These are phyloP conservation scores for Dryas octopetala DNA, from an alignment of 306 rosid species.

Conservation along the genomic window DNA sequence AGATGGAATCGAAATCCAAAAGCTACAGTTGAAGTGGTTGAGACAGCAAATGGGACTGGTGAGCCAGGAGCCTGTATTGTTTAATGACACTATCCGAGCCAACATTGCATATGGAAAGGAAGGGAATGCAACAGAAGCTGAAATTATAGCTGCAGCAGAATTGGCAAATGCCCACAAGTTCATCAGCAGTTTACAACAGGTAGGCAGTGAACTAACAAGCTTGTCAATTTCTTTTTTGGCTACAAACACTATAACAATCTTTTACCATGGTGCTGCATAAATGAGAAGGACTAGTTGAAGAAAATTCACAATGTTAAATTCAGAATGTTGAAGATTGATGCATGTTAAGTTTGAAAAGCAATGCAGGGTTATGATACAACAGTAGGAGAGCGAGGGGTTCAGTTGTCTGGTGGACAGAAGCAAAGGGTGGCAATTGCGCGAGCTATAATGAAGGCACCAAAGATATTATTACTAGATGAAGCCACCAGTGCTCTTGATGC, in stretches of 20 bases:
- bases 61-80: slow-evolving; percentile 63
- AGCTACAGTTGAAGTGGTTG: slow-evolving; percentile 54
- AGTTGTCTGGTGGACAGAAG: slow-evolving; percentile 65
- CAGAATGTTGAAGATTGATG: not conserved
- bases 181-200: slow-evolving; percentile 67
- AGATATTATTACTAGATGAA: slow-evolving; percentile 61
- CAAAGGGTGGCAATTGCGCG: slow-evolving; percentile 71
- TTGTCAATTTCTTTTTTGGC: not conserved
- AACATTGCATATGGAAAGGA: slow-evolving; percentile 70
- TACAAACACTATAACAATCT: not conserved
- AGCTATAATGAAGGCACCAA: slow-evolving; percentile 62
- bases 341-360: not conserved
- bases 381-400: slow-evolving; percentile 62
- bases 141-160: slow-evolving; percentile 58
- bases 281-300: not conserved
- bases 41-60: slow-evolving; percentile 72
- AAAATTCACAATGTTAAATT: not conserved
- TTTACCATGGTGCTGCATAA: not conserved
- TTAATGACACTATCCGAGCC: slow-evolving; percentile 57
- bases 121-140: slow-evolving; percentile 58
- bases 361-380: slow-evolving; percentile 57
- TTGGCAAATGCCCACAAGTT: slow-evolving; percentile 61
- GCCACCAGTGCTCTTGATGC: slow-evolving; percentile 85
- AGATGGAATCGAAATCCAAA: slow-evolving; percentile 51
- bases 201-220: not conserved